Evolutionary conservation across 2,329 filamentous ascomycete genomes (phyloP).

Genomic region (Aspergillus latus): DNA sequence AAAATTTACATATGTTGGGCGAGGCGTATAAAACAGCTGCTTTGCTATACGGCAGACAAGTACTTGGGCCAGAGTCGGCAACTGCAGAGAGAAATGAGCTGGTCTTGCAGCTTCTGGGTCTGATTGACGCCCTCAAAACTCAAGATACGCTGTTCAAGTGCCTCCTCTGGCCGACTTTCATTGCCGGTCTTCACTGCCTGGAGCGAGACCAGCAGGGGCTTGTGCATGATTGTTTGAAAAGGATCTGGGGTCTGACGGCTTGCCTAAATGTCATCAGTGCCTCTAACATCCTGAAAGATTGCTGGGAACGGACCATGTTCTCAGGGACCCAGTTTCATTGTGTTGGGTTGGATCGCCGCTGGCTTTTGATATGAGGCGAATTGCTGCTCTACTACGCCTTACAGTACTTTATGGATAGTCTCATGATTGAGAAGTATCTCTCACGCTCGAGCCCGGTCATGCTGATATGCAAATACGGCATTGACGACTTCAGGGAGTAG

Average conservation of each 20-base stretch:
- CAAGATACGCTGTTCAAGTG: conserved; percentile 33
- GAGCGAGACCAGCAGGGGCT: conserved; percentile 24
- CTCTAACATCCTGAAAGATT: conserved; percentile 27
- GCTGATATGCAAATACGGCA: too few relatives aligned
- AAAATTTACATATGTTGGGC: neutral
- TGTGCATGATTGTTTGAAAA: conserved; percentile 26
- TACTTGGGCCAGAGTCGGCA: conserved; percentile 20
- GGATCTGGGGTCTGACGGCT: conserved; percentile 31
- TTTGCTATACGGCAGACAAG: conserved; percentile 31
- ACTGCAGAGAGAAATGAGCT: conserved; percentile 16
- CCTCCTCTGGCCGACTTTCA: conserved; percentile 36
- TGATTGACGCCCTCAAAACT: conserved; percentile 26
- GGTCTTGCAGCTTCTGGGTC: conserved; percentile 26
- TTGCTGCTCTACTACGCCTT: too few relatives aligned
- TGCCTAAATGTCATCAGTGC: conserved; percentile 38
- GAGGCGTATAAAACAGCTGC: conserved; percentile 2
- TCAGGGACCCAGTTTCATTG: too few relatives aligned
- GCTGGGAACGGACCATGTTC: conserved; percentile 20
- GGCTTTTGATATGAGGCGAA: too few relatives aligned
- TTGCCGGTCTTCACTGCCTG: conserved; percentile 34
- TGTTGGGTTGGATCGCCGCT: too few relatives aligned
- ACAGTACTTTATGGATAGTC: too few relatives aligned
- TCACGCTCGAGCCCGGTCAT: too few relatives aligned
- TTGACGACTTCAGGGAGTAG: too few relatives aligned
- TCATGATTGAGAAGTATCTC: too few relatives aligned